Conservation (phyloP, 768 basidiomycete genomes). For the Russula sp. region DNA sequence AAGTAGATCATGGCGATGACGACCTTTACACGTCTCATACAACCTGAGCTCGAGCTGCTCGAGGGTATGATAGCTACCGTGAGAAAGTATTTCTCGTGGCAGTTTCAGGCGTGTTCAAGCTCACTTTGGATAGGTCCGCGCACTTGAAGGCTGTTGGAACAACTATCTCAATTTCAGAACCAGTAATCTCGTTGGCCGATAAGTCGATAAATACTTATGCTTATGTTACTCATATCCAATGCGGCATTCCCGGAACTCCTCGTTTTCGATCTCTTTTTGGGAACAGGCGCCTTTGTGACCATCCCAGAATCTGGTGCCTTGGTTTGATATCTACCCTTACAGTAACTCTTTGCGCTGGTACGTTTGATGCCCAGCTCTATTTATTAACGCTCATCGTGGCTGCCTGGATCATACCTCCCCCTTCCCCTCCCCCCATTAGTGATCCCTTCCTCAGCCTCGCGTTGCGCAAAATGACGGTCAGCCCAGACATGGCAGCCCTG, state of each 20-base stretch:
- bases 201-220: neutral
- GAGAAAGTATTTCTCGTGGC: too few species aligned
- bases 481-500: constrained; percentile 29
- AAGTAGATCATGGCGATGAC: neutral
- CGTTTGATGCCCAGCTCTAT: neutral
- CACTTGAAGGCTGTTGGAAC: too few species aligned
- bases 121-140: too few species aligned
- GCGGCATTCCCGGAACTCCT: neutral
- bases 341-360: neutral
- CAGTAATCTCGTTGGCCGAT: neutral
- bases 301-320: neutral
- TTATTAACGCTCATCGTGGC: neutral
- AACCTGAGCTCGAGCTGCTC: too few species aligned
- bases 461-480: constrained; percentile 23
- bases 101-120: too few species aligned
- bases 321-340: neutral
- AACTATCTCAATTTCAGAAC: too few species aligned
- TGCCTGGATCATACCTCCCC: neutral
- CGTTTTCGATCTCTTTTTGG: neutral
- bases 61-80: too few species aligned
- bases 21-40: neutral
- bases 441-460: neutral
- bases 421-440: neutral
- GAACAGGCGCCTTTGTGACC: neutral
- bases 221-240: too few species aligned